These are phyloP conservation scores for Gleditsia sinensis DNA, from an alignment of 306 rosid species.

Conservation along the genomic window DNA sequence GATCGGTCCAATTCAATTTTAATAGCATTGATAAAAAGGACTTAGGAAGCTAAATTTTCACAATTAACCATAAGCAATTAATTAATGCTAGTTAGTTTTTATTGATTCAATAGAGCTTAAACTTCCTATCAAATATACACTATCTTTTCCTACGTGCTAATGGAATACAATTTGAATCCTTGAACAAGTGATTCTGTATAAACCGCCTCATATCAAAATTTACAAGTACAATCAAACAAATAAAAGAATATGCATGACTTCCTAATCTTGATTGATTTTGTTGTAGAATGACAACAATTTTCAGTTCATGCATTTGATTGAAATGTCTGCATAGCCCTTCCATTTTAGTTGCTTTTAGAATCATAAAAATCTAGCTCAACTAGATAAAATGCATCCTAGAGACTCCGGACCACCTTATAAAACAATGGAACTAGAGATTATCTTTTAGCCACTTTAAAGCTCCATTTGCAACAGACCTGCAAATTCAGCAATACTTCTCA, in stretches of 20 bases:
- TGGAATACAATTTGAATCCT: conserved; percentile 24
- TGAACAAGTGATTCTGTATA: conserved; percentile 28
- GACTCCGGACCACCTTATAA: conserved; percentile 27
- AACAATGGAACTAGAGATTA: conserved; percentile 58
- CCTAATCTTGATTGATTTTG: conserved; percentile 39
- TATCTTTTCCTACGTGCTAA: conserved; percentile 28
- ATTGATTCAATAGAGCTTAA: conserved; percentile 14
- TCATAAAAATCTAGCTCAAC: conserved; percentile 33
- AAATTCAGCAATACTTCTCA: conserved; percentile 7
- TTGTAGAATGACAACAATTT: conserved; percentile 28
- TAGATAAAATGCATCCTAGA: conserved; percentile 23
- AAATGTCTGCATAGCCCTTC: conserved; percentile 36
- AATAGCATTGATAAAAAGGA: not conserved
- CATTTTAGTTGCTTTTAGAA: conserved; percentile 20
- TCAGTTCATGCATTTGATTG: conserved; percentile 35
- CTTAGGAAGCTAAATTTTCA: not conserved
- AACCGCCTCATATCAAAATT: conserved; percentile 38
- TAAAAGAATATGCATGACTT: conserved; percentile 53
- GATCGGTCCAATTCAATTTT: no score
- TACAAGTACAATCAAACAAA: conserved; percentile 53
- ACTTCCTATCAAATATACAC: conserved; percentile 27
- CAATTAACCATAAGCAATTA: conserved; percentile 2
- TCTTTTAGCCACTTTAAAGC: conserved; percentile 94
- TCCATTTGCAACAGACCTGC: conserved; percentile 83
- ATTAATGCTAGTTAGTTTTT: not conserved